Base-by-base conservation (phyloP, 2,329 filamentous ascomycete species). In the Cadophora sp. region DNA sequence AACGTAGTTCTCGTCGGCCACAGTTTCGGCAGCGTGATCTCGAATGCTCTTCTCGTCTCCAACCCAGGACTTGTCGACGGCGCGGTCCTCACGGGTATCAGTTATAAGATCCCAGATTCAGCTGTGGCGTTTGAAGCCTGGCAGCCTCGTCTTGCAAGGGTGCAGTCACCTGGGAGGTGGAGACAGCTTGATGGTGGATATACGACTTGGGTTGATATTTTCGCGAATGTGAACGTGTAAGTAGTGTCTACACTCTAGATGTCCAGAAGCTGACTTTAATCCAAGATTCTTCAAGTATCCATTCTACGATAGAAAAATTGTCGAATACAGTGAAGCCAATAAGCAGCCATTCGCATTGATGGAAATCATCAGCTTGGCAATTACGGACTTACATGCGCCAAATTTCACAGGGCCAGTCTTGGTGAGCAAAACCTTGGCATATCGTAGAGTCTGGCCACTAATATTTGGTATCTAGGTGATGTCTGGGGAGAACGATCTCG, bases 1-100 rank as follows among this genome's bases (percentile, higher is more conserved):
- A 82, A 84, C 73, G 79, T 87, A 22, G 79, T 88, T 16, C 88
- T 91, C 74, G 81, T 89, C 19, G 89, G 89, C 19, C 88, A 91
- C 79, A 88, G 86, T 0, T 91, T 88, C 72, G 89, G 89, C 43
- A 87, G 86, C 0, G 78, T 83, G 11, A 84, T 87, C 72, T 85
- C 83, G 4, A 88, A 86, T 77, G 83, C 79, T 60, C 80, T 91
- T 27, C 82, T 85, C 9, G 80, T 81, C 48, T 74, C 80, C 65
- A 79, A 86, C 72, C 86, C 87, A 1, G 74, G 80, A 65, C 79
- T 86, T 65, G 86, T 84, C 43, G 84, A 90, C 69, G 86, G 83
- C 16, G 34, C 50, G 16, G 31, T 69, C 22, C 48, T 71, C 8
- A 60, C 80, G 89, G 58, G 69, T 29, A 69, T 68, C 29, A 61